phyloP scores from a whole-genome alignment of 2,329 filamentous ascomycete species.

The Botrytis byssoidea region DNA sequence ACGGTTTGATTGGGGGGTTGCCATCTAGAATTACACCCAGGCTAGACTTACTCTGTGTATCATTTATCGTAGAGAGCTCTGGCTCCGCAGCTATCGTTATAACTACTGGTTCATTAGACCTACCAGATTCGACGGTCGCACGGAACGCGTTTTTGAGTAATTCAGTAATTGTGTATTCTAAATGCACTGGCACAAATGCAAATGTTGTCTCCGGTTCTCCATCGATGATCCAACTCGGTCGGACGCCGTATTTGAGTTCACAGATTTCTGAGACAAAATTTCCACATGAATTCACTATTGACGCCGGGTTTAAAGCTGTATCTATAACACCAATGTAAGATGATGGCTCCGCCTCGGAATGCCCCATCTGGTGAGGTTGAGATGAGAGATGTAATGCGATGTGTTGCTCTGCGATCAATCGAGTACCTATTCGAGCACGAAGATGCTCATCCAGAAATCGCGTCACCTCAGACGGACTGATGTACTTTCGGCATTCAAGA shows the following conservation, averaged over 20 bases:
- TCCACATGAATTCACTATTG: constrained; percentile 79
- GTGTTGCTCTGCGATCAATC: constrained; percentile 94
- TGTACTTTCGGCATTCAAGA: constrained; percentile 88
- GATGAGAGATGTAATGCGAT: constrained; percentile 80
- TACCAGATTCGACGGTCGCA: constrained; percentile 83
- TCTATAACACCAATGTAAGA: constrained; percentile 95
- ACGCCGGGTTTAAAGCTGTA: constrained; percentile 78
- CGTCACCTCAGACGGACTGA: constrained; percentile 78
- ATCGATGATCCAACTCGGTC: constrained; percentile 76
- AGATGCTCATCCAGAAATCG: constrained; percentile 91
- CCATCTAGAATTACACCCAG: constrained; percentile 2
- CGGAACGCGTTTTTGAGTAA: constrained; percentile 96
- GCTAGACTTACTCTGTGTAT: not conserved
- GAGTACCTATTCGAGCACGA: constrained; percentile 87
- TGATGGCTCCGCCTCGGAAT: too few relatives aligned
- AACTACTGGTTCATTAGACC: constrained; percentile 77
- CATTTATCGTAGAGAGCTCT: constrained; percentile 23
- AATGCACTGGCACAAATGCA: constrained; percentile 90
- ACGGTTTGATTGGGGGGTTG: constrained; percentile 49
- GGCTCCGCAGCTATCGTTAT: constrained; percentile 80
- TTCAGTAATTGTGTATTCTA: constrained; percentile 97
- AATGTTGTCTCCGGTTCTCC: constrained; percentile 87
- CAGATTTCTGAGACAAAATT: constrained; percentile 94
- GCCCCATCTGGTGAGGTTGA: too few relatives aligned
- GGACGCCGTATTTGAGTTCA: constrained; percentile 89